These are phyloP conservation scores for Pythium chondricola DNA, from an alignment of 352 stramenopile species.

Conservation along the genomic window DNA sequence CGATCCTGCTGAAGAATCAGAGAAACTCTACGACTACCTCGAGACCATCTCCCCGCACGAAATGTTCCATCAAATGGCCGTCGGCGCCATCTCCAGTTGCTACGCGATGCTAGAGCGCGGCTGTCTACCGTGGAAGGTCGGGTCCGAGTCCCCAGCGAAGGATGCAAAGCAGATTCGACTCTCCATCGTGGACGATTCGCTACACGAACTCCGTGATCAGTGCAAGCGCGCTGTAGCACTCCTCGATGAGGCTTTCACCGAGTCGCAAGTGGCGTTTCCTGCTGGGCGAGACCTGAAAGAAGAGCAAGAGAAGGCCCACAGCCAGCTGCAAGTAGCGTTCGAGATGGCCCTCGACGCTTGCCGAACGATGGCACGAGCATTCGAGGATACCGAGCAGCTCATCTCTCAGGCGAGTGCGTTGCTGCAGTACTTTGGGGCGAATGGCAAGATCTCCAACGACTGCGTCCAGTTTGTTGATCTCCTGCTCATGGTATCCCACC, in stretches of 20 bases:
- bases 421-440: slow-evolving; percentile 33
- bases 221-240: slow-evolving; percentile 45
- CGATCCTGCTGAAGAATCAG: slow-evolving; percentile 61
- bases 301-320: slow-evolving; percentile 30
- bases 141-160: too few species aligned
- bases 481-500: slow-evolving; percentile 4
- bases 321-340: slow-evolving; percentile 65
- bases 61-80: slow-evolving; percentile 78
- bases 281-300: slow-evolving; percentile 30
- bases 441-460: background rate
- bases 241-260: slow-evolving; percentile 53
- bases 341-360: slow-evolving; percentile 76
- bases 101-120: slow-evolving; percentile 49
- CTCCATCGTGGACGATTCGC: slow-evolving; percentile 27
- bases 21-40: slow-evolving; percentile 80
- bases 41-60: slow-evolving; percentile 73
- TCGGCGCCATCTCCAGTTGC: slow-evolving; percentile 47
- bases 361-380: slow-evolving; percentile 44
- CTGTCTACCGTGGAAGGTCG: slow-evolving; percentile 21
- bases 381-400: slow-evolving; percentile 50
- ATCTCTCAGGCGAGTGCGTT: slow-evolving; percentile 44
- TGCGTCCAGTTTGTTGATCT: slow-evolving; percentile 13
- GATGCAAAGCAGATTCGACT: slow-evolving; percentile 13
- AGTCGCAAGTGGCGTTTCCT: slow-evolving; percentile 59
- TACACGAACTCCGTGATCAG: slow-evolving; percentile 27